Evolutionary conservation across 192 early-diverging fungal species (phyloP), one percentile per base, ranked within the genome.

Genomic region (Backusella luteola): DNA sequence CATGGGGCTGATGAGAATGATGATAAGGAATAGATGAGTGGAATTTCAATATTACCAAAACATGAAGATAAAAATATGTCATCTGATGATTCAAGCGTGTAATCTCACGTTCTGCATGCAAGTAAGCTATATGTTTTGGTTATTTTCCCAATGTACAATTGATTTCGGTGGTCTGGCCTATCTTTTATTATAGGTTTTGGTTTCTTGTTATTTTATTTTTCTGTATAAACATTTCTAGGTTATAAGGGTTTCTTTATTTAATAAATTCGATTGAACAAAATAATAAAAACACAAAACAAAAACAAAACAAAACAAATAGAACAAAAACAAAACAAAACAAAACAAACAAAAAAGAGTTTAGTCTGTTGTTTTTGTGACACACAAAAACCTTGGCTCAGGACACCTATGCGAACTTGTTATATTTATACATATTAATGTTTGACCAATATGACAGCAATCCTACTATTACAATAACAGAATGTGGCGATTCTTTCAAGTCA

Each of bases 41-140:
- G 56, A 63, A 63, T 63, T 63, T 63, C 56, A 63, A 63, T 63
- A 63, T 63, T 63, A 63, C 56, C 56, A 63, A 63, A 63, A 63
- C 56, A 63, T 29, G 21, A 63, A 63, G 56, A 63, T 63, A 63
- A 63, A 63, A 63, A 26, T 63, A 63, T 63, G 56, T 63, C 56
- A 63, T 29, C 7, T 63, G 56, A 63, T 63, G 56, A 29, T 26
- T 63, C 56, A 63, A 63, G 56, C 56, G 56, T 63, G 26, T 63
- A 63, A 63, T 63, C 56, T 29, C 23, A 63, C 56, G 56, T 63
- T 63, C 56, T 63, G 56, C 56, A 63, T 63, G 56, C 56, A 63
- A 63, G 56, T 63, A 63, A 63, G 32, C 12, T 29, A 63, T 29
- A 63, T 26, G 56, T 63, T 63, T 63, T 63, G 14, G 56, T 63